These are phyloP conservation scores for Eutypella sp. DNA, from an alignment of 2,329 filamentous ascomycete species.

Conservation along the genomic window DNA sequence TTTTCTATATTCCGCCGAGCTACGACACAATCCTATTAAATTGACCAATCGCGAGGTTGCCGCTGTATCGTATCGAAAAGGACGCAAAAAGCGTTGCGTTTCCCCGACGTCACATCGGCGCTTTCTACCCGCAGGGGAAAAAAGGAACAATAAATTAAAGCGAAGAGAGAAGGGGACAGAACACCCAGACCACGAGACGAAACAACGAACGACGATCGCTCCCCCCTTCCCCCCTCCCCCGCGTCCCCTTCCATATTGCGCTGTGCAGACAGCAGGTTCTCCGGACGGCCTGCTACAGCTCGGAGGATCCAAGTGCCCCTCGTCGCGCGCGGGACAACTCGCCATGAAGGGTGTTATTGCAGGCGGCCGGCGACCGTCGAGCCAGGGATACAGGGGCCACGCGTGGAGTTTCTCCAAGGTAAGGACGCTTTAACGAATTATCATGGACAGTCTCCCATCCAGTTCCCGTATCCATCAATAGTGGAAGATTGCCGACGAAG, in stretches of 20 bases:
- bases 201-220: not conserved
- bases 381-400: constrained; percentile 9
- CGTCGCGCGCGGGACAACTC: too few relatives aligned
- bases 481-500: not conserved
- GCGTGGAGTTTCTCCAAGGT: constrained; percentile 22
- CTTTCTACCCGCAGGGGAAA: not conserved
- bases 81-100: too few relatives aligned
- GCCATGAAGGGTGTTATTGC: constrained; percentile 20
- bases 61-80: not conserved
- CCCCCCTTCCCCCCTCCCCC: too few relatives aligned
- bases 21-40: not conserved
- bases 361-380: constrained; percentile 12
- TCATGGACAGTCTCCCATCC: not conserved
- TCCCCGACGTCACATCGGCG: not conserved
- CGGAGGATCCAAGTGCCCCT: not conserved
- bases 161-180: not conserved
- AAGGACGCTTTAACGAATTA: constrained; percentile 4
- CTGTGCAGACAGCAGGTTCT: not conserved
- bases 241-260: not conserved
- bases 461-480: not conserved
- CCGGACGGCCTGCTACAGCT: not conserved
- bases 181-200: too few relatives aligned
- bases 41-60: not conserved
- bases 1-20: not conserved
- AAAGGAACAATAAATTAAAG: not conserved